These are phyloP conservation scores for Mycena capillaripes DNA, from an alignment of 768 basidiomycete genomes.

Conservation along the genomic window DNA sequence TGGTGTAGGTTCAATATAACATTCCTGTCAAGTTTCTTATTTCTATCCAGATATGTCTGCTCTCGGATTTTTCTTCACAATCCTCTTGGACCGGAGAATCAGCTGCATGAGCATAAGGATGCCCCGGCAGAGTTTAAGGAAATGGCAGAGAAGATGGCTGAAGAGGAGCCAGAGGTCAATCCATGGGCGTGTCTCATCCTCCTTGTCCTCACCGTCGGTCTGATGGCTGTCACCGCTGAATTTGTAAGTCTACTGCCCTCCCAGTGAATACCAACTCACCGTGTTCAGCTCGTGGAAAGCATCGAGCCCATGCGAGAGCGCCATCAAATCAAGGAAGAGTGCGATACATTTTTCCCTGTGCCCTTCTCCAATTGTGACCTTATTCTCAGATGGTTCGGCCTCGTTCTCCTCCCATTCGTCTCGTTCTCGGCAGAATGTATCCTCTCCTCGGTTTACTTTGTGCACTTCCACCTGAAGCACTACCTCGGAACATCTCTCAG, in stretches of 20 bases:
- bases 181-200: conserved; percentile 73
- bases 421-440: conserved; percentile 81
- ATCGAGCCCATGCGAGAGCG: conserved; percentile 66
- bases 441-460: conserved; percentile 69
- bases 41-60: conserved; percentile 63
- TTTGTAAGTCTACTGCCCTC: conserved; percentile 59
- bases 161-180: conserved; percentile 68
- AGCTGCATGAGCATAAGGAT: conserved; percentile 54
- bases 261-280: not conserved
- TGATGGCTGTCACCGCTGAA: conserved; percentile 80
- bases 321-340: conserved; percentile 67
- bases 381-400: conserved; percentile 73
- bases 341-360: conserved; percentile 39
- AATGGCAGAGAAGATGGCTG: conserved; percentile 51
- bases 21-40: not conserved
- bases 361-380: conserved; percentile 12
- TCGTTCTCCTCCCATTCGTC: conserved; percentile 77
- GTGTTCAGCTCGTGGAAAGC: conserved; percentile 70
- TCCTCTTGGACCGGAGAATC: conserved; percentile 72
- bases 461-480: conserved; percentile 57
- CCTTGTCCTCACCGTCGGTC: conserved; percentile 63
- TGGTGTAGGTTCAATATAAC: conserved; percentile 58
- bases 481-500: conserved; percentile 43
- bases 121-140: conserved; percentile 60
- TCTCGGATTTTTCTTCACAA: conserved; percentile 80